Percentiles rank a stretch among this genome's conserved stretches.
Conservation (phyloP, 2,329 filamentous ascomycete genomes). For the Trichoderma atrobrunneum region DNA sequence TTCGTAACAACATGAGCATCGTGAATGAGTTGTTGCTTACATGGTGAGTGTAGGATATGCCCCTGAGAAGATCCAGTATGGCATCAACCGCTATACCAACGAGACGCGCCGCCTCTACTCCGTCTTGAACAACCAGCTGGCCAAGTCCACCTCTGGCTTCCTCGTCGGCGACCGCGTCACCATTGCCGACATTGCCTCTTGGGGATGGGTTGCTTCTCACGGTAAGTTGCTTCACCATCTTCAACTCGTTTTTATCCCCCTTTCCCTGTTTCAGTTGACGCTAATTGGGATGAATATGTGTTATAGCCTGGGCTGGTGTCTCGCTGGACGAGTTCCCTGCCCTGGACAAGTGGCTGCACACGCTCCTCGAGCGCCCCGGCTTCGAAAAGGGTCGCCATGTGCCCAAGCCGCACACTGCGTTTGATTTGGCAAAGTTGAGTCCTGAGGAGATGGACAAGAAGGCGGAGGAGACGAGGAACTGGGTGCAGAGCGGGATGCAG, state of each 20-base stretch:
- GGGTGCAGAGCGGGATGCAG: constrained; percentile 71
- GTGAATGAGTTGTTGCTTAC: background rate
- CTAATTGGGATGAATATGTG: background rate
- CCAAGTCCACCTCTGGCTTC: constrained; percentile 53
- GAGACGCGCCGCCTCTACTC: constrained; percentile 81
- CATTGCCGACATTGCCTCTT: constrained; percentile 76
- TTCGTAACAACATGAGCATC: background rate
- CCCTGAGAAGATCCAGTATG: constrained; percentile 78
- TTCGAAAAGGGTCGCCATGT: constrained; percentile 75
- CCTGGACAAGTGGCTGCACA: constrained; percentile 74
- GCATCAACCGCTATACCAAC: constrained; percentile 76
- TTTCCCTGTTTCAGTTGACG: background rate
- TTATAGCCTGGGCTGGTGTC: constrained; percentile 36
- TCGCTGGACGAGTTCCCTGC: constrained; percentile 73
- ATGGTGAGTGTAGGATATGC: constrained; percentile 58
- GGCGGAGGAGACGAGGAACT: constrained; percentile 52
- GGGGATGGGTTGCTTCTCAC: constrained; percentile 68
- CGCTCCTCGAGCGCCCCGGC: constrained; percentile 64
- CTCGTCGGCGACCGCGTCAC: constrained; percentile 67
- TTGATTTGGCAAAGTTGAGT: constrained; percentile 43
- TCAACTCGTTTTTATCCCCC: background rate
- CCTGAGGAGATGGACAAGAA: constrained; percentile 56
- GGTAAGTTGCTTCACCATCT: constrained; percentile 34
- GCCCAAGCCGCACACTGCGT: constrained; percentile 62
- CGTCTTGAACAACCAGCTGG: constrained; percentile 70